Percentiles rank a stretch among this genome's conserved stretches.
phyloP scores from a whole-genome alignment of 2,329 filamentous ascomycete genomes.

The Hymenoscyphus occultus region DNA sequence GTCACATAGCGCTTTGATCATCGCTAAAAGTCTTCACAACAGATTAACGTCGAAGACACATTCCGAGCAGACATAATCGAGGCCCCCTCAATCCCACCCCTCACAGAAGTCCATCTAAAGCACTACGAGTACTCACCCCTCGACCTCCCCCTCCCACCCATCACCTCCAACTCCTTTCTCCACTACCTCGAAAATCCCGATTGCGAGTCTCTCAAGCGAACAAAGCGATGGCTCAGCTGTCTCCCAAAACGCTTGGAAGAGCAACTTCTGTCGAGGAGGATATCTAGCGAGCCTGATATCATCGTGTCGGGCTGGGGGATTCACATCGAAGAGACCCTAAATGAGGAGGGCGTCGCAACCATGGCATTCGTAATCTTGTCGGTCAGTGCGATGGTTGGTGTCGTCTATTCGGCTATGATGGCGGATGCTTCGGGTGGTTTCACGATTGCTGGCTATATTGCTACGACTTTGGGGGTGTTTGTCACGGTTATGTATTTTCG shows the following conservation, averaged over 20 bases:
- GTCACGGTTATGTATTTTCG: slow-evolving; percentile 8
- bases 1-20: background rate
- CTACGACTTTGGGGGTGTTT: background rate
- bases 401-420: background rate
- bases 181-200: slow-evolving; percentile 4
- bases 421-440: slow-evolving; percentile 4
- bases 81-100: slow-evolving; percentile 2
- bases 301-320: slow-evolving; percentile 7
- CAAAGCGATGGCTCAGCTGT: slow-evolving; percentile 5
- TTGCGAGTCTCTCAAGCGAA: background rate
- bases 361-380: background rate
- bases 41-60: slow-evolving; percentile 6
- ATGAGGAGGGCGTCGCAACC: background rate
- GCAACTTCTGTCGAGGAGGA: background rate
- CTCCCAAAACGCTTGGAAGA: slow-evolving; percentile 5
- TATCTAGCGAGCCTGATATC: slow-evolving; percentile 1
- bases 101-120: slow-evolving; percentile 5
- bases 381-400: background rate
- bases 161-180: slow-evolving; percentile 6
- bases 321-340: background rate
- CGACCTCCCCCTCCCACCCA: slow-evolving; percentile 9
- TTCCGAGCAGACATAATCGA: slow-evolving; percentile 9
- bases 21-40: background rate
- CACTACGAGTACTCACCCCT: slow-evolving; percentile 8
- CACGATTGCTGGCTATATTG: slow-evolving; percentile 6